Base-by-base conservation (phyloP, 495 filamentous ascomycete species). In the Aspergillus steynii region DNA sequence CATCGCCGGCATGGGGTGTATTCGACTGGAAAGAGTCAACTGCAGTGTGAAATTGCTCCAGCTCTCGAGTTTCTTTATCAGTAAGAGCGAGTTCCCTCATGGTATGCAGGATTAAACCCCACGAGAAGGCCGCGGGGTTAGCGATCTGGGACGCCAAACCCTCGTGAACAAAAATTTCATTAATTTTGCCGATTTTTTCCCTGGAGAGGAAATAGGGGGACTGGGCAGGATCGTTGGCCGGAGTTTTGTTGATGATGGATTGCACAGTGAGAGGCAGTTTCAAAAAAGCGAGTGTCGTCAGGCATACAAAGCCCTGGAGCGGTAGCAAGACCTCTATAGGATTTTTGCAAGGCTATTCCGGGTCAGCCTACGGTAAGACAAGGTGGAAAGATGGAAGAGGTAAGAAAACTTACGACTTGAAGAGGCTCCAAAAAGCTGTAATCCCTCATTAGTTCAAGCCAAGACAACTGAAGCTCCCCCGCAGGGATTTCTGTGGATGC, bases 241-340 rank as follows among this genome's bases (percentile, higher is more conserved):
- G 59, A 12, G 53, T 59, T 49, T 56, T 69, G 58, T 66, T 61
- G 12, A 73, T 59, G 25, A 81, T 72, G 25, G 65, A 65, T 25
- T 65, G 63, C 28, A 80, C 68, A 46, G 65, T 71, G 55, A 64
- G 68, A 54, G 86, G 80, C n/a, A 90, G 76, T 62, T 90, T 90
- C 29, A 98, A 74, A 27, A 96, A 81, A 4, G 85, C 81, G 7
- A 96, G 70, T 0, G 92, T 96, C 34, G 90, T 83, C 8, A 89
- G 78, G n/a, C 86, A 86, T 7, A 85, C 80, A 59, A 96, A 78
- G 15, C 84, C 81, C 62, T 88, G 86, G 8, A 95, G 70, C 1
- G 88, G 84, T 48, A 80, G 65, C 53, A 87, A 67, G 4, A 92
- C 77, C 61, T 85, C 83, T 49, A 64, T 56, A 9, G 79, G 67